Base-by-base conservation (phyloP, 148 eudicot genomes). In the Rhododendron mucronatum region DNA sequence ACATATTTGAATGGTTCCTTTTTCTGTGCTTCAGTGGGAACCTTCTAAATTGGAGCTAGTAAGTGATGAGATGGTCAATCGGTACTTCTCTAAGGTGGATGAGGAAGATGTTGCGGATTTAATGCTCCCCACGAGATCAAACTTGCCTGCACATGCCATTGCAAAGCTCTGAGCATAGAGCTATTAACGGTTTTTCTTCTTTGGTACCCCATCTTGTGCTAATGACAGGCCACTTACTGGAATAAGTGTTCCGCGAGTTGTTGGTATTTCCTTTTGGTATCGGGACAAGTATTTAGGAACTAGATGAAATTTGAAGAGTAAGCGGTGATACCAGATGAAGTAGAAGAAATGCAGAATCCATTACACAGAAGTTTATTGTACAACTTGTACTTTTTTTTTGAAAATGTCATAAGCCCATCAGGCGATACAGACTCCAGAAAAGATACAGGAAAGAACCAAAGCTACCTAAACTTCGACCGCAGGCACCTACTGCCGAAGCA, bases 21-120 rank as follows among this genome's bases (percentile, higher is more conserved):
- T n/a, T 26, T 59, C 78, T 53, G 80, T 83, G 45, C 81, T 93
- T 57, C 89, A 96, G 99, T 96, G 99, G 99, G 81, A 92, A 53
- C 98, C 99, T 81, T 91, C 95, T 15, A 91, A 91, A 59, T 83
- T 96, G 80, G 96, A 95, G 90, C 88, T 87, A 16, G 87, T 96
- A 63, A 96, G 84, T 20, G 93, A 94, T 10, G 84, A 84, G 51
- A 93, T 94, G 94, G 95, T 94, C 74, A 93, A 92, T 71, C 90
- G 80, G 28, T 94, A 93, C 90, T 97, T 97, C 88, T 86, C 89
- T 3, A 92, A 82, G 86, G 76, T 93, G 77, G 90, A 92, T 50
- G 95, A 91, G 48, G 91, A 89, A 81, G 92, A 86, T 69, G 91
- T 95, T 95, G 92, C 90, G 84, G 99, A 97, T 86, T 87, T 97